Conservation (phyloP, 1,139 yeast genomes). For the Yamadazyma diddensiae region DNA sequence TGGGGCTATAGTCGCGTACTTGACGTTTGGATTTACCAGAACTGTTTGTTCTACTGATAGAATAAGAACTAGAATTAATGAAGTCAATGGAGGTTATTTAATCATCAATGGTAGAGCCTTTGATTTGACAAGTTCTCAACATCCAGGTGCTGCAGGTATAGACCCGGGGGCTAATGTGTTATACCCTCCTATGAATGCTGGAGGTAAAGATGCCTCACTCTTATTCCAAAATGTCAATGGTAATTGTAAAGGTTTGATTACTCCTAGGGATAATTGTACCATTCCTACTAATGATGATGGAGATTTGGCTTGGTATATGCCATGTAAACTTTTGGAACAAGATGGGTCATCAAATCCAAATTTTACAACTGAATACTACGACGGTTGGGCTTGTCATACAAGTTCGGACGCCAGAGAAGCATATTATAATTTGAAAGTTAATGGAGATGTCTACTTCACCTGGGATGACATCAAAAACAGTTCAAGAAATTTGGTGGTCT, state of each 20-base stretch:
- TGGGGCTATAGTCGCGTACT: conserved; percentile 78
- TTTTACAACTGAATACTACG: conserved; percentile 57
- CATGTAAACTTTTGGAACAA: conserved; percentile 69
- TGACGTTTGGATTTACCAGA: conserved; percentile 88
- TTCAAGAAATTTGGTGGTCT: conserved; percentile 78
- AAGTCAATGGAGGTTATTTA: conserved; percentile 58
- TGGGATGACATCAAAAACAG: conserved; percentile 82
- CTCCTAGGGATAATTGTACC: conserved; percentile 65
- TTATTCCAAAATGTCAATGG: conserved; percentile 95
- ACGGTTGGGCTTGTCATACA: conserved; percentile 93
- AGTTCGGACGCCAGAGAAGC: conserved; percentile 62
- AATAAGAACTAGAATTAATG: conserved; percentile 54
- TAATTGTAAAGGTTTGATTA: conserved; percentile 77
- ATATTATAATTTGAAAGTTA: conserved; percentile 57
- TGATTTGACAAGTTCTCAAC: conserved; percentile 65
- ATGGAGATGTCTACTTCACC: conserved; percentile 80
- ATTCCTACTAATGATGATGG: conserved; percentile 65
- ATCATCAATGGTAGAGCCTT: conserved; percentile 82
- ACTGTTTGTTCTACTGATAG: conserved; percentile 67
- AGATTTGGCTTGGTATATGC: conserved; percentile 93
- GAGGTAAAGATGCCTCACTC: conserved; percentile 86
- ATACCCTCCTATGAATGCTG: conserved; percentile 84
- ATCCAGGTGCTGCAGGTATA: conserved; percentile 81
- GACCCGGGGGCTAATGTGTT: conserved; percentile 63
- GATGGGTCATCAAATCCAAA: conserved; percentile 72